These are phyloP conservation scores for Chytridiales sp. DNA, from an alignment of 371 early-diverging fungal genomes.

Conservation along the genomic window DNA sequence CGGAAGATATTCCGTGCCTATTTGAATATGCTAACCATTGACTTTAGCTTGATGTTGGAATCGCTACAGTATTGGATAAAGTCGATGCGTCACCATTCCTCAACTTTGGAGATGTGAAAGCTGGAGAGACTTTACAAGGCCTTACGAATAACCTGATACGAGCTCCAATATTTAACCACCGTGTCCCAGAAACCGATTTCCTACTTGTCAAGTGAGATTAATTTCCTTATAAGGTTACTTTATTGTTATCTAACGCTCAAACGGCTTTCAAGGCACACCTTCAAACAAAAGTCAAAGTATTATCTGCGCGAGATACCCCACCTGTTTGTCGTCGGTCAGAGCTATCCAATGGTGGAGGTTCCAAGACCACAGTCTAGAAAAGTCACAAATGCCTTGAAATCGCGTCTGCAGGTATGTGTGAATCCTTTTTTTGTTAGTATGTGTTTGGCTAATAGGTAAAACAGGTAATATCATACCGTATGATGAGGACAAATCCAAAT, in stretches of 20 bases:
- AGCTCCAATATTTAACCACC: constrained; percentile 94
- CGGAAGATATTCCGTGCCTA: background rate
- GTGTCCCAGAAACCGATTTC: constrained; percentile 76
- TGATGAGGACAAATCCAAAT: constrained; percentile 75
- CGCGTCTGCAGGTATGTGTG: constrained; percentile 79
- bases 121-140: constrained; percentile 85
- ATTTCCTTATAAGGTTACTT: background rate
- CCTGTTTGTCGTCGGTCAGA: constrained; percentile 95
- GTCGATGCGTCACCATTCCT: constrained; percentile 98
- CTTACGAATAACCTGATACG: constrained; percentile 96
- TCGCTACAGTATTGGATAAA: constrained; percentile 84
- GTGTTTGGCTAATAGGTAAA: background rate
- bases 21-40: constrained; percentile 1
- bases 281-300: constrained; percentile 71
- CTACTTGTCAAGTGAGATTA: constrained; percentile 65
- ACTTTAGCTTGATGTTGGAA: constrained; percentile 71
- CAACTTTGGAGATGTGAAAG: constrained; percentile 93
- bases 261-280: constrained; percentile 43
- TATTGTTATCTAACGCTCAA: background rate
- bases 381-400: constrained; percentile 89
- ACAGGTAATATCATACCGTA: constrained; percentile 71
- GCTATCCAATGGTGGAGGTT: constrained; percentile 94
- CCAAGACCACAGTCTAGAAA: constrained; percentile 97
- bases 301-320: constrained; percentile 83
- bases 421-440: background rate